These are phyloP conservation scores for Boletus rubroflammeus DNA, from an alignment of 768 basidiomycete species.

Conservation along the genomic window DNA sequence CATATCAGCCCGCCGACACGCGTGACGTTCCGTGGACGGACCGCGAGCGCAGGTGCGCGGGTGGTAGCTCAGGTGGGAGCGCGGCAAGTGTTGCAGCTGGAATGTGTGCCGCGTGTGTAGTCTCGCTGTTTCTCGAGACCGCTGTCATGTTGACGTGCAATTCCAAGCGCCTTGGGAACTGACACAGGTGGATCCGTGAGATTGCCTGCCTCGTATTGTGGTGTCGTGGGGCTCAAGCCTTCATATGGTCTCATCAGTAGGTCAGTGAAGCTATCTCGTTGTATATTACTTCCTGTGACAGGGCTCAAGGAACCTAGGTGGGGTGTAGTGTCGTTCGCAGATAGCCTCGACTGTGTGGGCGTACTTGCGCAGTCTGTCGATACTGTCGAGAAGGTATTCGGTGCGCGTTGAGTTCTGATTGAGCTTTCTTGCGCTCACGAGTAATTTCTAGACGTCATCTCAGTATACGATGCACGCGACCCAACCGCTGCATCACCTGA, in stretches of 20 bases:
- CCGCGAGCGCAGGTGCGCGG: constrained; percentile 60
- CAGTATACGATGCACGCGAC: constrained; percentile 60
- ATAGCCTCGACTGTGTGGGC: constrained; percentile 93
- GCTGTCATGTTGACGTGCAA: constrained; percentile 1
- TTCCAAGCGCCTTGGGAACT: constrained; percentile 76
- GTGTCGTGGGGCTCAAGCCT: constrained; percentile 88
- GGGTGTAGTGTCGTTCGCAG: constrained; percentile 92
- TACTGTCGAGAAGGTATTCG: constrained; percentile 53
- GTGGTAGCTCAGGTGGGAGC: constrained; percentile 93
- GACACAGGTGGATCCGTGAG: constrained; percentile 96
- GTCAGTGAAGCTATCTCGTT: constrained; percentile 37
- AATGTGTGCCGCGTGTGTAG: constrained; percentile 76
- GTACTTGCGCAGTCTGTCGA: constrained; percentile 59
- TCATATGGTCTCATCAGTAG: constrained; percentile 90
- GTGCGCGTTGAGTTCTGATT: constrained; percentile 35
- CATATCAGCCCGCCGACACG: constrained; percentile 38
- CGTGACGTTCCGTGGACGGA: constrained; percentile 20
- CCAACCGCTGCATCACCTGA: constrained; percentile 61
- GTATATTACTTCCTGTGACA: background rate
- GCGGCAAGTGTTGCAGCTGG: constrained; percentile 89
- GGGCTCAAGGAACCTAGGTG: constrained; percentile 46
- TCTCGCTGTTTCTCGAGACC: background rate
- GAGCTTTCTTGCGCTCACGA: constrained; percentile 2
- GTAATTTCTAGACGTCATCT: constrained; percentile 30
- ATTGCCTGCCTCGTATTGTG: constrained; percentile 92